Evolutionary conservation across 345 rosid species (phyloP), one percentile per base, ranked within the genome.

Genomic region (Isatis tinctoria): DNA sequence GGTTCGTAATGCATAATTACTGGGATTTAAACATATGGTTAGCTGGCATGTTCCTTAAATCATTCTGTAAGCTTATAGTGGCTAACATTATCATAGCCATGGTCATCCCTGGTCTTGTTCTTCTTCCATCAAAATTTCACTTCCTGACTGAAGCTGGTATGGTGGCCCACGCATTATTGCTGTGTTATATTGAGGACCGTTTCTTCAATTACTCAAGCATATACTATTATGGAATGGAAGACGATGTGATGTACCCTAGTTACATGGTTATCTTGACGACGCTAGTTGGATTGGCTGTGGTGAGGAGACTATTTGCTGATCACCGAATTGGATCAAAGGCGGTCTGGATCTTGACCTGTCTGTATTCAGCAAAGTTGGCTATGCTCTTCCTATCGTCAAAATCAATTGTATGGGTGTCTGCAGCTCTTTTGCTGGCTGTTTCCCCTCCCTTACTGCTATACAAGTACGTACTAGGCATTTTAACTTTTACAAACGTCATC

Each of bases 11-110:
- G 80, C 97, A 88, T 72, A 96, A 92, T 78, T 96, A 86, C 87
- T 96, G 99, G 99, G 97, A 90, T 79, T 85, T 96, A 71, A 92
- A 90, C 78, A 92, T 96, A 74, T 92, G 99, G 99, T 69, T 96
- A 88, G 96, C 96, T 20, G 99, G 98, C 85, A 92, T 96, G 99
- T 85, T 97, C 53, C 80, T 96, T 35, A 96, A 86, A 73, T 85
- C 91, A 40, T 96, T 96, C 77, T 96, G 99, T 78, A 92, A 92
- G 80, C 87, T 92, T 67, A 82, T 92, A 52, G 87, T 96, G 56
- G 91, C 90, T 14, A 88, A 85, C 83, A 88, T 86, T 67, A 72
- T 96, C 78, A 83, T 96, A 61, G 93, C 96, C 80, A 83, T 96
- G 87, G 83, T 83, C 72, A 83, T 90, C 82, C 99, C 98, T 76